Base-by-base conservation (phyloP, 2,329 filamentous ascomycete genomes). In the Tolypocladium amazonense region DNA sequence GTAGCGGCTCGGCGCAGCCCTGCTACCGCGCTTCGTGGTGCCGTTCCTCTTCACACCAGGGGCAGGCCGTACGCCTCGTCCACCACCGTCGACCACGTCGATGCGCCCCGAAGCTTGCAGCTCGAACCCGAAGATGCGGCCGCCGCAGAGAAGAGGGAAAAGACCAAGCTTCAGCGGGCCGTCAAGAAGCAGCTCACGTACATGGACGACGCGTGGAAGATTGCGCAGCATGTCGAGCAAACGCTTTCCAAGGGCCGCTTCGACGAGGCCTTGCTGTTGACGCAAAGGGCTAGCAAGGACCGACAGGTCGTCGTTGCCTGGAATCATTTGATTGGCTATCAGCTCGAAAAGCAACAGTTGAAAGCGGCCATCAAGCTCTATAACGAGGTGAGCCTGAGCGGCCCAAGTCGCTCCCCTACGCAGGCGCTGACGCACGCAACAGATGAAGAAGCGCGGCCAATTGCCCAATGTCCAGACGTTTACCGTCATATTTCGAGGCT, bases 401-500 rank as follows among this genome's bases (percentile, higher is more conserved):
- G 11, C 11, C 30, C 30, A 54, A 2, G 50, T 35, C 45, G 7
- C 27, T 18, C 50, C 2, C 12, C 15, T n/a, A 43, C 43, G 15
- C 14, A 39, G 15, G 23, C 30, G 27, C 45, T 27, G 15, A 27
- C 33, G 3, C 8, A 14, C 12, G 6, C 18, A 61, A 15, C 65
- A 90, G 88, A 97, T 99, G 93, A 99, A 97, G 77, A 97, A 97
- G 76, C 83, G 92, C 62, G 87, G 81, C 6, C 88, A 95, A 67
- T 79, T 82, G 33, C 93, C 94, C 1, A 93, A 92, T 70, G 82
- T 85, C 4, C 83, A 88, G 67, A 97, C 94, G 0, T 97, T 89
- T 70, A 94, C 90, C 23, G 86, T 90, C 60, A 82, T 97, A 61
- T 86, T 99, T 65, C 80, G 84, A 57, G 93, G 92, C 37, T 84